These are phyloP conservation scores for Colletotrichum phormii DNA, from an alignment of 2,329 filamentous ascomycete genomes.

Conservation along the genomic window DNA sequence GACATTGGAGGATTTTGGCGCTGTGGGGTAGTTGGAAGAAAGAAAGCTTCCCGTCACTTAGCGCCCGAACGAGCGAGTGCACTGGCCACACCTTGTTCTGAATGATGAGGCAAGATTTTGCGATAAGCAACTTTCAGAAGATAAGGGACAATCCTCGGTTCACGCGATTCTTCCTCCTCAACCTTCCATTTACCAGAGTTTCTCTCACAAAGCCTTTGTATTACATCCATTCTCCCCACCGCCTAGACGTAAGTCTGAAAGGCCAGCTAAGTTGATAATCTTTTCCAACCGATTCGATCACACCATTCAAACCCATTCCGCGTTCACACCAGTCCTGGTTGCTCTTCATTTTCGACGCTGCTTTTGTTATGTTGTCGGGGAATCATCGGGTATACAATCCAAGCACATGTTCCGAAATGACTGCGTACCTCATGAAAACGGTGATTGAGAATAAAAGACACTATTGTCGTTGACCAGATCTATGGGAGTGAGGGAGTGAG, in stretches of 20 bases:
- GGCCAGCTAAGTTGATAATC: background rate
- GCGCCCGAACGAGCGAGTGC: slow-evolving; percentile 26
- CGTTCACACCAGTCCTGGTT: background rate
- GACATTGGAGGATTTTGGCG: slow-evolving; percentile 26
- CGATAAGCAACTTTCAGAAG: background rate
- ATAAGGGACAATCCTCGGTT: background rate
- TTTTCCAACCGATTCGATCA: background rate
- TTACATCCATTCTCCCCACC: background rate
- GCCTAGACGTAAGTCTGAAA: background rate
- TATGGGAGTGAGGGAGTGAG: background rate
- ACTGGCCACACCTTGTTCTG: slow-evolving; percentile 36
- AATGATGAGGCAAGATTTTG: background rate
- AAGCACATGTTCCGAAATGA: background rate
- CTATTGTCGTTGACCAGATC: background rate
- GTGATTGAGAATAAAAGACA: no score
- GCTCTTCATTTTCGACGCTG: background rate
- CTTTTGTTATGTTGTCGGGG: background rate
- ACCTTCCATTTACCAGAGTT: background rate
- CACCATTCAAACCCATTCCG: background rate
- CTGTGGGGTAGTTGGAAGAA: slow-evolving; percentile 20
- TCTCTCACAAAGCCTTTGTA: background rate
- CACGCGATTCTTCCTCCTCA: background rate
- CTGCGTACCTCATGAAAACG: background rate
- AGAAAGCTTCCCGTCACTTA: slow-evolving; percentile 20
- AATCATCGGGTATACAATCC: background rate